Conservation (phyloP, 495 filamentous ascomycete species). For the Aspergillus leporis region DNA sequence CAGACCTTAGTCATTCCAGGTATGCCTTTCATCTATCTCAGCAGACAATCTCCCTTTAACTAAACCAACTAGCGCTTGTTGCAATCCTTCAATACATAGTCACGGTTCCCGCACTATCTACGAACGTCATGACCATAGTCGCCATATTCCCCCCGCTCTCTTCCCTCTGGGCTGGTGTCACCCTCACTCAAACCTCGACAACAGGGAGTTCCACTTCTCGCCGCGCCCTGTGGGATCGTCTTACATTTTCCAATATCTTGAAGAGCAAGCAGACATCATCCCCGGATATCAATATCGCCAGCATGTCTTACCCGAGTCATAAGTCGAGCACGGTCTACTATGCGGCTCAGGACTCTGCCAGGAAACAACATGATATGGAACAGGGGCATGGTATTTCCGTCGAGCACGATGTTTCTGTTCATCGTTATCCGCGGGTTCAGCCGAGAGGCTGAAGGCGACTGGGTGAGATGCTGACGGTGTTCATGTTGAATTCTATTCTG, state of each 20-base stretch:
- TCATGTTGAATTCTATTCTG: not conserved
- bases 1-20: conserved; percentile 80
- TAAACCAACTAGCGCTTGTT: conserved; percentile 60
- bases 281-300: not conserved
- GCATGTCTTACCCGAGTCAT: not conserved
- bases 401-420: conserved; percentile 37
- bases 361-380: conserved; percentile 13
- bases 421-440: conserved; percentile 6
- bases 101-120: conserved; percentile 56
- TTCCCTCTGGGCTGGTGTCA: conserved; percentile 69
- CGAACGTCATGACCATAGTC: conserved; percentile 65
- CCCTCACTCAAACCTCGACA: conserved; percentile 26
- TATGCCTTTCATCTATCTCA: conserved; percentile 32
- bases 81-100: conserved; percentile 60
- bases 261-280: conserved; percentile 8
- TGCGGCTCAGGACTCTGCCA: conserved; percentile 20
- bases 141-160: conserved; percentile 78
- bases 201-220: conserved; percentile 9
- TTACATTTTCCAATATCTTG: conserved; percentile 19
- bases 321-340: conserved; percentile 30
- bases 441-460: not conserved
- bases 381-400: conserved; percentile 31
- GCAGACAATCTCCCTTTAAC: not conserved
- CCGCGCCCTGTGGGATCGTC: conserved; percentile 33
- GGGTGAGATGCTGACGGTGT: not conserved